A percentile compares a stretch with the other conserved stretches of the same genome.
These are phyloP conservation scores for Sporothrix luriei DNA, from an alignment of 2,329 filamentous ascomycete genomes.

Conservation along the genomic window DNA sequence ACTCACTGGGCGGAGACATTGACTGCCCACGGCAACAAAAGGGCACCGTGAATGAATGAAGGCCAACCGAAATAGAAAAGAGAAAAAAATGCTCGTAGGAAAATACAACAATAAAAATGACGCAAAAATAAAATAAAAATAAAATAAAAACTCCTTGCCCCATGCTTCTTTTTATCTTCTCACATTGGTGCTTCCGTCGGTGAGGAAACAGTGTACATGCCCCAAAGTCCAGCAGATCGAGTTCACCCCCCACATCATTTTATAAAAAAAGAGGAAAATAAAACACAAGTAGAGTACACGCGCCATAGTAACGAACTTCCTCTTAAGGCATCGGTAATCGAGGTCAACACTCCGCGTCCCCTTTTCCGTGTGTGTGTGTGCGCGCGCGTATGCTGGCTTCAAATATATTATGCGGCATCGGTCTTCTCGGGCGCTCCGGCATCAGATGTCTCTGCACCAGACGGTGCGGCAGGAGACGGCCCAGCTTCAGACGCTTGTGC, in stretches of 20 bases:
- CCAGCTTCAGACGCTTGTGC: no score
- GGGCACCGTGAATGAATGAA: no score
- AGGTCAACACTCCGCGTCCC: neutral
- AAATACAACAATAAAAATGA: neutral
- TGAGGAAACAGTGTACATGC: neutral
- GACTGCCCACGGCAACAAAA: no score
- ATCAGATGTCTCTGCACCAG: neutral
- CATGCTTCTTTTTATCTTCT: slow-evolving; percentile 27
- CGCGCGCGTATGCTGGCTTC: no score
- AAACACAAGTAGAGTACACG: neutral
- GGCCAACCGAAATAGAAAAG: neutral
- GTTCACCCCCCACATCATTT: neutral
- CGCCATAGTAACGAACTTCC: neutral
- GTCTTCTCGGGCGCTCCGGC: neutral
- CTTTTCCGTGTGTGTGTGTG: neutral
- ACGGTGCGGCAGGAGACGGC: no score
- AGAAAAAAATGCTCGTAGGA: neutral
- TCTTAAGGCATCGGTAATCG: neutral
- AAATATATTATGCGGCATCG: neutral
- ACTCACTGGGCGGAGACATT: no score
- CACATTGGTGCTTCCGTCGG: neutral
- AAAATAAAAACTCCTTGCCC: slow-evolving; percentile 22
- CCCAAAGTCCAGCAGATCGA: neutral
- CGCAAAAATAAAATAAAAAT: neutral
- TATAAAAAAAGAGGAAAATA: neutral